Evolutionary conservation across 192 early-diverging fungal genomes (phyloP).

Genomic region (Irineochytrium annulatum): DNA sequence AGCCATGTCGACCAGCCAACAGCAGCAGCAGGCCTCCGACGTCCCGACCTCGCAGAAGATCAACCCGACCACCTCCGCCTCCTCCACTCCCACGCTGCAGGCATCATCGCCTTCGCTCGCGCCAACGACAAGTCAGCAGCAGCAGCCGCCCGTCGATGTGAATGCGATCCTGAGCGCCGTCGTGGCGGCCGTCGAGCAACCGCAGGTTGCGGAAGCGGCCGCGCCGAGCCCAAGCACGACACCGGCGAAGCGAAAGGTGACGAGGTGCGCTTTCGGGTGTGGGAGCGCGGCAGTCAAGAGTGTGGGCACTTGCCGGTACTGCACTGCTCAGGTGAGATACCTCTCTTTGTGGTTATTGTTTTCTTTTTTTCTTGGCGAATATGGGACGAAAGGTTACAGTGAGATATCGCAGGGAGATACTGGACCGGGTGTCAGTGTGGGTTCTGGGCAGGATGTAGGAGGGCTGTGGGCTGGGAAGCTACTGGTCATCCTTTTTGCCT

Average conservation of each 20-base stretch:
- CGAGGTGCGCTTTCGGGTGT: constrained; percentile 24
- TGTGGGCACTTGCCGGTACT: constrained; percentile 67
- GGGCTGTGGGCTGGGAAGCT: too few species aligned
- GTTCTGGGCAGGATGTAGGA: too few species aligned
- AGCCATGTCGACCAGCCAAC: too few species aligned
- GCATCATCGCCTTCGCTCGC: constrained; percentile 35
- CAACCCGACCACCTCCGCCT: constrained; percentile 7
- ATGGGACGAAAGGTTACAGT: too few species aligned
- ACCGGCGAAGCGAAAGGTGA: constrained; percentile 17
- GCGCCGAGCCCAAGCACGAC: neutral
- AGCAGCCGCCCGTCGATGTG: too few species aligned
- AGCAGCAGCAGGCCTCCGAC: too few species aligned
- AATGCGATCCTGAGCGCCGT: too few species aligned
- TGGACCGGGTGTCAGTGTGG: too few species aligned
- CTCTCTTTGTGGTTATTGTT: neutral
- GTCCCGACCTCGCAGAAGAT: too few species aligned
- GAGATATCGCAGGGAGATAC: too few species aligned
- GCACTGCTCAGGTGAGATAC: constrained; percentile 17
- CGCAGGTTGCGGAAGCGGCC: neutral
- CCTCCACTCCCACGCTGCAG: constrained; percentile 6
- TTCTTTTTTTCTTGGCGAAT: constrained; percentile 14
- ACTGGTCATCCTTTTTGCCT: too few species aligned
- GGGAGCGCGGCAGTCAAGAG: constrained; percentile 53
- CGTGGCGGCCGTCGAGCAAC: too few species aligned
- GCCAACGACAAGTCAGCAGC: constrained; percentile 43